Base-by-base conservation (phyloP, 2,329 filamentous ascomycete genomes). In the Hawksworthiomyces lignivorus region DNA sequence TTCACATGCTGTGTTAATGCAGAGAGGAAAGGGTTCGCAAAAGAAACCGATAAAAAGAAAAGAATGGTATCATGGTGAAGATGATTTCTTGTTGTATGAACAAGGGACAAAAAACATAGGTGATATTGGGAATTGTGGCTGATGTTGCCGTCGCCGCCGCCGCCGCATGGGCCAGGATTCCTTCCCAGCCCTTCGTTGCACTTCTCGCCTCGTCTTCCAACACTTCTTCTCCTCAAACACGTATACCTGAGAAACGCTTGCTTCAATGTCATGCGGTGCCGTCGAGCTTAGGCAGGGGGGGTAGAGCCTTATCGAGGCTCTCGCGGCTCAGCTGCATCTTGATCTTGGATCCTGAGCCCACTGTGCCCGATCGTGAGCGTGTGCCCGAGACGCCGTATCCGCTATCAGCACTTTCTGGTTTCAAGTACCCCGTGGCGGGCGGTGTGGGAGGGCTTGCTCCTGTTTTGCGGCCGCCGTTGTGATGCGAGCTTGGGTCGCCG, bases 231-330 rank as follows among this genome's bases (percentile, higher is more conserved):
- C n/a, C 18, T 11, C 19, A 3, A 15, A n/a, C n/a, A n/a, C n/a
- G n/a, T n/a, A n/a, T n/a, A n/a, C n/a, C n/a, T n/a, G n/a, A n/a
- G n/a, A n/a, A n/a, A n/a, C n/a, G n/a, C n/a, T n/a, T n/a, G n/a
- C n/a, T n/a, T 24, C 22, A n/a, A 33, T 19, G 21, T n/a, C 11
- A 35, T 2, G 41, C 40, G 8, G 38, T 17, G 15, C 29, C 51
- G 34, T 48, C 44, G 11, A 50, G 28, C 7, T 45, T 48, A 2
- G 77, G 77, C 33, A 82, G 56, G 4, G 75, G 73, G 7, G 77
- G 77, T 35, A 81, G 57, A 10, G 69, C 68, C 60, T 82, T 82
- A 50, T 80, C 73, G 32, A 80, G 60, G 49, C 75, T 79, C 30
- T 75, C 71, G 35, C 68, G 69, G 56, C 73, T 74, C 44, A 75